A percentile compares a stretch with the other conserved stretches of the same genome.
These are phyloP conservation scores for Meyerozyma smithsonii DNA, from an alignment of 1,139 yeast genomes.

Conservation along the genomic window DNA sequence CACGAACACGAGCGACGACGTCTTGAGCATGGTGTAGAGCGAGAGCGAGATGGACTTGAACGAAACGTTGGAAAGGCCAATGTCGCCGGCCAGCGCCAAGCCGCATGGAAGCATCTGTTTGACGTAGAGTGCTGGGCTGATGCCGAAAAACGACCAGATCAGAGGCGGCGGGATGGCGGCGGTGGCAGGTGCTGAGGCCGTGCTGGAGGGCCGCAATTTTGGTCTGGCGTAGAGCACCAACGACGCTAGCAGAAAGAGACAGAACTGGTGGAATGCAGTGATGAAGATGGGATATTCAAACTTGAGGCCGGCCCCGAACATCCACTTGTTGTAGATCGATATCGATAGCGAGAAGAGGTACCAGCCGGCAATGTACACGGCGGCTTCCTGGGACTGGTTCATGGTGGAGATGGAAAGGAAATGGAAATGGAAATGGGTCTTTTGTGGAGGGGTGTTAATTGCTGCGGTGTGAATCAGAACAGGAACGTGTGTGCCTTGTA, in stretches of 20 bases:
- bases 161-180: not conserved
- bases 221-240: constrained; percentile 44
- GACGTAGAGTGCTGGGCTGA: constrained; percentile 26
- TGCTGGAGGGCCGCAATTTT: constrained; percentile 45
- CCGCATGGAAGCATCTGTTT: constrained; percentile 78
- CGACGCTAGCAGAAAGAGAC: constrained; percentile 51
- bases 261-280: constrained; percentile 80
- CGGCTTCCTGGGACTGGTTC: constrained; percentile 3
- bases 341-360: constrained; percentile 64
- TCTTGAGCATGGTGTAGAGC: constrained; percentile 89
- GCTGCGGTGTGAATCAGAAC: too few species aligned
- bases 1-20: constrained; percentile 83
- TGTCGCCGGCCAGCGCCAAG: constrained; percentile 84
- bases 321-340: constrained; percentile 95
- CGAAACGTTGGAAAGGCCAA: constrained; percentile 86
- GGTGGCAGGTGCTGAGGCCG: too few species aligned
- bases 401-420: not conserved
- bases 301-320: constrained; percentile 76
- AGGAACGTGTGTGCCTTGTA: too few species aligned
- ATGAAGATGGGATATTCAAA: constrained; percentile 80
- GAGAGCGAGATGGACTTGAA: constrained; percentile 74
- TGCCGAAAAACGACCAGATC: constrained; percentile 6
- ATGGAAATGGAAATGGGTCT: not conserved
- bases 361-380: constrained; percentile 40
- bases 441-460: not conserved